A percentile compares a stretch with the other conserved stretches of the same genome.
These are phyloP conservation scores for Avena sativa DNA, from an alignment of 176 grass and related monocot species.

Conservation along the genomic window DNA sequence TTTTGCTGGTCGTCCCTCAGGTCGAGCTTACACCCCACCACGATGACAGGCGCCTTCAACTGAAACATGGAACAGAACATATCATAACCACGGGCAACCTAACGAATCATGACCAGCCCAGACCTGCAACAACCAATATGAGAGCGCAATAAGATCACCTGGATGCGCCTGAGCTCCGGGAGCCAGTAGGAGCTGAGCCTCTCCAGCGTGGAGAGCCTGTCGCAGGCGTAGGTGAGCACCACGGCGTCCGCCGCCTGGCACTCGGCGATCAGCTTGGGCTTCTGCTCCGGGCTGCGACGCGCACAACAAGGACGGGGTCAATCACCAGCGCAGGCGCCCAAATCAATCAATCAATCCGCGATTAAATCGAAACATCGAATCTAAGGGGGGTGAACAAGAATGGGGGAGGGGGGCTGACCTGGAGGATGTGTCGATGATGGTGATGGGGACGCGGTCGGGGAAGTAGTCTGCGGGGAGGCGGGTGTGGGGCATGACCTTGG, in stretches of 20 bases:
- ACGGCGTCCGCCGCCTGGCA: constrained; percentile 88
- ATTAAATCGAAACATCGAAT: constrained; percentile 25
- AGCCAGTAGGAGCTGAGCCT: constrained; percentile 90
- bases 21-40: constrained; percentile 95
- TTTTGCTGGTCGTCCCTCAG: constrained; percentile 88
- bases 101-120: not conserved
- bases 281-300: constrained; percentile 71
- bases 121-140: not conserved
- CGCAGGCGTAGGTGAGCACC: constrained; percentile 89
- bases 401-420: constrained; percentile 22
- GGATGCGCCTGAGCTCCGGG: constrained; percentile 84
- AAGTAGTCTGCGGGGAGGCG: constrained; percentile 89
- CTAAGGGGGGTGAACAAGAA: not conserved
- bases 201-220: constrained; percentile 78
- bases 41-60: constrained; percentile 81
- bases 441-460: constrained; percentile 93
- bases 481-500: constrained; percentile 72
- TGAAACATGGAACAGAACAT: constrained; percentile 35
- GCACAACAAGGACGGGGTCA: not conserved
- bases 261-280: constrained; percentile 83
- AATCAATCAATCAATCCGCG: not conserved
- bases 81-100: constrained; percentile 14
- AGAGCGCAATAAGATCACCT: constrained; percentile 44
- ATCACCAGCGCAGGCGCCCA: not conserved
- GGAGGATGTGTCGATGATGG: constrained; percentile 89